These are phyloP conservation scores for Coffea humblotiana DNA, from an alignment of 305 asterid genomes.

Conservation along the genomic window DNA sequence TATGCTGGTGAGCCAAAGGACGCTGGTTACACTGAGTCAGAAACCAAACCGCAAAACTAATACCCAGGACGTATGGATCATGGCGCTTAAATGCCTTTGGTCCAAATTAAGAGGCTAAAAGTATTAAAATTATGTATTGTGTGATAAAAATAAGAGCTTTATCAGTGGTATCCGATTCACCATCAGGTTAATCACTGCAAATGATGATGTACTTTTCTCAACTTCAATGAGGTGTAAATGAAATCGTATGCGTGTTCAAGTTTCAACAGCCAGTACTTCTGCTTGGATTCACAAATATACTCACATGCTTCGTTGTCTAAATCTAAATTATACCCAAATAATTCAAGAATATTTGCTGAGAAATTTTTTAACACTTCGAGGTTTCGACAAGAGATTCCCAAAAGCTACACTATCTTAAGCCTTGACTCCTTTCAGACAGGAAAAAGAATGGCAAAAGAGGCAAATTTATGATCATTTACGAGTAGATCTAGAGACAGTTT, in stretches of 20 bases:
- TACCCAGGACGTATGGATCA: not conserved
- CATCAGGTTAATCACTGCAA: not conserved
- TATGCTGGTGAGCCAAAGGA: conserved; percentile 12
- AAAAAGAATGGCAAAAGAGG: no score
- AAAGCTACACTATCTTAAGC: no score
- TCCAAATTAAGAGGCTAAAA: not conserved
- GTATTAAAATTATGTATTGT: not conserved
- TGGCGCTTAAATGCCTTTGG: not conserved
- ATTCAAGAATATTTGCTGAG: no score
- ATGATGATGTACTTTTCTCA: not conserved
- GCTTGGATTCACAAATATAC: not conserved
- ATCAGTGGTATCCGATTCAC: not conserved
- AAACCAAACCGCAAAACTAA: not conserved
- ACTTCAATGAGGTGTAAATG: not conserved
- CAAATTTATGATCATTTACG: no score
- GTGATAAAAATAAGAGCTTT: not conserved
- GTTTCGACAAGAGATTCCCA: no score
- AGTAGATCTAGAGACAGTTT: no score
- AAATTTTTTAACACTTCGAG: no score
- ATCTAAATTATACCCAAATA: no score
- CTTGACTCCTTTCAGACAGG: no score
- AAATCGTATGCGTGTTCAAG: no score
- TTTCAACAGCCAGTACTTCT: not conserved
- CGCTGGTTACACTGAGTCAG: not conserved
- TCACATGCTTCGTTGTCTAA: no score